Conservation (phyloP, 1,139 yeast genomes). For the Arxiozyma slooffiae region DNA sequence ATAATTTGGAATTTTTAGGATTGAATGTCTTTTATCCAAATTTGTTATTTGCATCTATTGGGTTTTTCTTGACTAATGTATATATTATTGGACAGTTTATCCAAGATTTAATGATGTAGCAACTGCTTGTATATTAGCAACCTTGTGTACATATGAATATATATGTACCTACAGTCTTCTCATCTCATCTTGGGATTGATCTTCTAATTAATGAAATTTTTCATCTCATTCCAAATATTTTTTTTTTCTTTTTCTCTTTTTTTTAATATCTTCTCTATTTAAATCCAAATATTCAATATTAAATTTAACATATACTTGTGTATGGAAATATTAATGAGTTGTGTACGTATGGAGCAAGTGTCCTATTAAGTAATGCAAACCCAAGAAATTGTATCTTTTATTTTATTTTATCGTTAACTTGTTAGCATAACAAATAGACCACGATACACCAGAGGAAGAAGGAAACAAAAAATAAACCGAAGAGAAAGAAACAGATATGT, state of each 20-base stretch:
- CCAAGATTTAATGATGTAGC: neutral
- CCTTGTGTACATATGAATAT: neutral
- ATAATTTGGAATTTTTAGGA: slow-evolving; percentile 73
- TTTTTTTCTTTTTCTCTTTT: neutral
- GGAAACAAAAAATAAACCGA: slow-evolving; percentile 16
- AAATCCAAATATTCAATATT: neutral
- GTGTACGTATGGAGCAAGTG: too few relatives aligned
- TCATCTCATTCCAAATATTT: neutral
- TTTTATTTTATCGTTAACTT: neutral
- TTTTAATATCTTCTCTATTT: too few relatives aligned
- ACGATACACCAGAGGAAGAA: neutral
- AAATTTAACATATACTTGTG: neutral
- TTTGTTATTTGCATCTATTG: slow-evolving; percentile 48
- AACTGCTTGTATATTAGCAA: too few relatives aligned
- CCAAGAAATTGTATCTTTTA: too few relatives aligned
- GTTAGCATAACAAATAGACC: neutral
- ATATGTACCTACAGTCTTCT: neutral
- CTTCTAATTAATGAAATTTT: too few relatives aligned
- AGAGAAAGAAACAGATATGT: slow-evolving; percentile 29
- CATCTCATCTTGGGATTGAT: neutral
- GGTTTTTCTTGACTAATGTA: slow-evolving; percentile 61
- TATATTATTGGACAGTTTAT: slow-evolving; percentile 54
- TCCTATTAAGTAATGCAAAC: too few relatives aligned
- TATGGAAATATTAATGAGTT: too few relatives aligned
- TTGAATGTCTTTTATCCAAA: slow-evolving; percentile 52